These are phyloP conservation scores for Lachancea thermotolerans DNA, from an alignment of 805 yeast species.

Conservation along the genomic window DNA sequence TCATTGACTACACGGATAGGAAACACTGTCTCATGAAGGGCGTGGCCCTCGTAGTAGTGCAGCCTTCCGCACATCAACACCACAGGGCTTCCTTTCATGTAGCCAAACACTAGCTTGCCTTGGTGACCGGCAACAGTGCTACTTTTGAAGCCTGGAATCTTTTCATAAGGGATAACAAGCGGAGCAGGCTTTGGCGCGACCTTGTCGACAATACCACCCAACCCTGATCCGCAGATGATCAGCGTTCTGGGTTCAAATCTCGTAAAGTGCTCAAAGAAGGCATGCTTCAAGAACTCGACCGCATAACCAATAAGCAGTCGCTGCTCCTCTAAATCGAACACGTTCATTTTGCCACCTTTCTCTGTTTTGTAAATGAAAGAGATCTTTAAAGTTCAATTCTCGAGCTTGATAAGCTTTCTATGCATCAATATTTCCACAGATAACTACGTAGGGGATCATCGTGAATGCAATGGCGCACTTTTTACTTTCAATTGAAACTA, in stretches of 20 bases:
- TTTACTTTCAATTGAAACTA: background rate
- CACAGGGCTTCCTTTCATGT: conserved; percentile 66
- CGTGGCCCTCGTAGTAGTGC: conserved; percentile 88
- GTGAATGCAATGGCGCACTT: background rate
- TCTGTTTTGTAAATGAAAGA: background rate
- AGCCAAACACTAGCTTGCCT: conserved; percentile 76
- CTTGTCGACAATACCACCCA: conserved; percentile 73
- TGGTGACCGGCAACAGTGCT: conserved; percentile 91
- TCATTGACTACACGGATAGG: conserved; percentile 71
- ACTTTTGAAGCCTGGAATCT: conserved; percentile 71
- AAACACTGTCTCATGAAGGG: conserved; percentile 73
- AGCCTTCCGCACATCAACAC: conserved; percentile 91
- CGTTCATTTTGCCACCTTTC: conserved; percentile 7
- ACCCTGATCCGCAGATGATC: conserved; percentile 91
- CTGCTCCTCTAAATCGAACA: conserved; percentile 14
- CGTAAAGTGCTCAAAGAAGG: conserved; percentile 13
- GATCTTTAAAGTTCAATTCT: too few relatives aligned
- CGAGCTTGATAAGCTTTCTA: too few relatives aligned
- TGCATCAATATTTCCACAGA: too few relatives aligned
- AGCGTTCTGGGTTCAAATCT: conserved; percentile 49
- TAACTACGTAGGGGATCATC: too few relatives aligned
- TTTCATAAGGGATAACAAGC: conserved; percentile 51
- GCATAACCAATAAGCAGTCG: conserved; percentile 15
- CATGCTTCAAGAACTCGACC: conserved; percentile 11
- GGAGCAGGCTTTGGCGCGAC: conserved; percentile 32